These are phyloP conservation scores for Corylus heterophylla DNA, from an alignment of 306 rosid genomes.

Conservation along the genomic window DNA sequence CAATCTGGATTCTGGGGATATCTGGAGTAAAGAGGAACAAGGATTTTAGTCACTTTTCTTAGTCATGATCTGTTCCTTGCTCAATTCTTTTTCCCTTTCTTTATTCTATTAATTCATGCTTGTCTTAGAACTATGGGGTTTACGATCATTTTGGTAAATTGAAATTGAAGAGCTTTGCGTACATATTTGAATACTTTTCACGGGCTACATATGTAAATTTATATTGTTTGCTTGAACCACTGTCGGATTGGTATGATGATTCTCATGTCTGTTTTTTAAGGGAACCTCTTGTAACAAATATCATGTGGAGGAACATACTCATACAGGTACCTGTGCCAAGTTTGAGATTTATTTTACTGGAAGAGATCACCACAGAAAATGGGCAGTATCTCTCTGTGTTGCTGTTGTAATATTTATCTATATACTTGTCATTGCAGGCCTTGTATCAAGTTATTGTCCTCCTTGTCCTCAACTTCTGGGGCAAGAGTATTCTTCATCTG, in stretches of 20 bases:
- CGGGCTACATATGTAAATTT: background rate
- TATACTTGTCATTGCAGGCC: conserved; percentile 56
- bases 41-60: background rate
- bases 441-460: conserved; percentile 75
- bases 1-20: background rate
- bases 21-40: background rate
- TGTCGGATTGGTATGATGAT: background rate
- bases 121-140: background rate
- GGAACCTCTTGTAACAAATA: conserved; percentile 94
- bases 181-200: background rate
- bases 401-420: conserved; percentile 15
- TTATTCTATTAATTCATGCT: background rate
- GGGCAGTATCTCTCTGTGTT: background rate
- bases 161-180: background rate
- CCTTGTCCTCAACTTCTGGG: conserved; percentile 71
- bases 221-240: background rate
- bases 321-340: conserved; percentile 60
- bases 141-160: background rate
- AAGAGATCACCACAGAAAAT: background rate
- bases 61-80: background rate
- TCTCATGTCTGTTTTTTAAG: conserved; percentile 48
- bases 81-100: background rate
- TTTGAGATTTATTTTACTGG: background rate
- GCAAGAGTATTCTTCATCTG: conserved; percentile 54
- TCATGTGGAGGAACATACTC: conserved; percentile 95